Conservation (phyloP, 495 filamentous ascomycete genomes). For the Pyrenopolyporus hunteri region DNA sequence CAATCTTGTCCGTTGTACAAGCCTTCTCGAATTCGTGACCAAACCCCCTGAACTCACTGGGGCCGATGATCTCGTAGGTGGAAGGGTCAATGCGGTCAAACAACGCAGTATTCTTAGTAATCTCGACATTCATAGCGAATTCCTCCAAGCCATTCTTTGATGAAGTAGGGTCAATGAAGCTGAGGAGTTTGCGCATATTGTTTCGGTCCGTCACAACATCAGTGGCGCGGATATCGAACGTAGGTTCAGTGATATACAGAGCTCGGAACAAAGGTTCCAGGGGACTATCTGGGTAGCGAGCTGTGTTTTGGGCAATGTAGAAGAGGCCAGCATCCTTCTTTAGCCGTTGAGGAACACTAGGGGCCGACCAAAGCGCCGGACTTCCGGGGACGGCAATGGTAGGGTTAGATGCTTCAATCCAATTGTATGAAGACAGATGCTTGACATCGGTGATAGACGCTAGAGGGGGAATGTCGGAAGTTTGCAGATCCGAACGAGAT, state of each 20-base stretch:
- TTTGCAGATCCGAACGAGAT: slow-evolving; percentile 33
- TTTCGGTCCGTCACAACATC: slow-evolving; percentile 60
- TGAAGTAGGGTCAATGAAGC: slow-evolving; percentile 49
- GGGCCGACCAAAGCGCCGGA: slow-evolving; percentile 50
- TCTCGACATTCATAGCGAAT: slow-evolving; percentile 56
- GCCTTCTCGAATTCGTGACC: slow-evolving; percentile 59
- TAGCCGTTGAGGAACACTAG: slow-evolving; percentile 27
- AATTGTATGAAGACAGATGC: slow-evolving; percentile 58
- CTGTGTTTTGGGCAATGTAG: slow-evolving; percentile 53
- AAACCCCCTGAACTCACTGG: slow-evolving; percentile 50
- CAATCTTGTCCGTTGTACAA: slow-evolving; percentile 48
- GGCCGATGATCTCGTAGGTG: slow-evolving; percentile 39
- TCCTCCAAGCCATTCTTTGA: slow-evolving; percentile 36
- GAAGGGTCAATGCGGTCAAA: slow-evolving; percentile 49
- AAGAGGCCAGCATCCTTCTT: slow-evolving; percentile 48
- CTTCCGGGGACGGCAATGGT: slow-evolving; percentile 51
- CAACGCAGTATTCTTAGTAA: slow-evolving; percentile 48
- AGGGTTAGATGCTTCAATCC: slow-evolving; percentile 48
- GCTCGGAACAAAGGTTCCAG: slow-evolving; percentile 61
- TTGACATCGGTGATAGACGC: slow-evolving; percentile 49
- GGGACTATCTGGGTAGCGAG: slow-evolving; percentile 49
- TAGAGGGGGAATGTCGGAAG: slow-evolving; percentile 12
- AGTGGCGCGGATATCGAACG: slow-evolving; percentile 48
- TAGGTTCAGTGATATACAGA: slow-evolving; percentile 49
- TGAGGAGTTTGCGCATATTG: slow-evolving; percentile 59